Evolutionary conservation across 345 rosid species (phyloP), one percentile per base, ranked within the genome.

Genomic region (Eucalyptus microcorys): DNA sequence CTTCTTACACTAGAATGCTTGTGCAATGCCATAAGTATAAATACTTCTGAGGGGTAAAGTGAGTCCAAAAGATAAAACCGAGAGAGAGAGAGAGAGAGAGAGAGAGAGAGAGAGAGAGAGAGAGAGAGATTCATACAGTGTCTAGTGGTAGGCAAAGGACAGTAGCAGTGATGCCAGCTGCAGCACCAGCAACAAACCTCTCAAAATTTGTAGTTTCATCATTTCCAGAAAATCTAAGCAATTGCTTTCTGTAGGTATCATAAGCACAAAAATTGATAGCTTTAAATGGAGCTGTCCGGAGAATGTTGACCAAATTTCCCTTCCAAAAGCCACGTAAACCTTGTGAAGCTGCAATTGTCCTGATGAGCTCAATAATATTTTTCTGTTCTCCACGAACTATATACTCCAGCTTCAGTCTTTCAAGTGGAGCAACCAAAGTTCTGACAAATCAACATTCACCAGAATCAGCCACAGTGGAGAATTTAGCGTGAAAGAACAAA

Each of bases 141-240:
- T 97, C 99, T 91, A 97, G 92, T 11, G 99, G 99, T 90, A 96
- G 93, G 95, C 99, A 96, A 87, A 97, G 96, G 80, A 95, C 91
- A 88, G 95, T 93, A 50, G 99, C 99, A 79, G 99, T 97, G 81
- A 97, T 93, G 91, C 99, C 99, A 91, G 99, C 98, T 3, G 98
- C 97, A 92, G 99, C 99, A 86, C 99, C 99, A 59, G 99, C 97
- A 90, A 96, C 86, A n/a, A 97, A 95, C 94, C 99, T 93, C 94
- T 97, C 97, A 79, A 94, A 94, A 87, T 97, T 96, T 7, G 99
- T 95, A 11, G 95, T 90, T 92, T 96, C 99, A 88, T 96, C 94
- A 88, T 95, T 96, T 86, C 96, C 92, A 84, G 97, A 90, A 85
- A 93, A 40, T 89, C 91, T 95, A 89, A 95, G 88, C 90, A 96